phyloP scores from a whole-genome alignment of 345 rosid genomes.

The Angophora floribunda region DNA sequence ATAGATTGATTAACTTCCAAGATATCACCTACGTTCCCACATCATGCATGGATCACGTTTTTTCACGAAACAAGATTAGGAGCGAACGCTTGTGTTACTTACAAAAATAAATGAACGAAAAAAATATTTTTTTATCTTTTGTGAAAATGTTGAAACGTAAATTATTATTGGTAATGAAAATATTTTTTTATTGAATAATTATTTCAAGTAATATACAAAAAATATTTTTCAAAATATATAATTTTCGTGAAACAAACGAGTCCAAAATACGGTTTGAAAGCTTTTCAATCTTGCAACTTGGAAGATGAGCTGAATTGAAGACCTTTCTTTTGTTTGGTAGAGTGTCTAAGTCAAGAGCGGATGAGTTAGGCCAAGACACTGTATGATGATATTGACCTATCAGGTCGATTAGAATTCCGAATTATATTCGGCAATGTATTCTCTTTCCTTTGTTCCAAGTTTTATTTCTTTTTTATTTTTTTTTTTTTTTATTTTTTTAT shows the following conservation, averaged over 20 bases:
- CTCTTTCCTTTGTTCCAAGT: not conserved
- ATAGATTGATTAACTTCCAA: not conserved
- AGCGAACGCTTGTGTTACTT: not conserved
- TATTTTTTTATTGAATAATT: not conserved
- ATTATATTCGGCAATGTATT: not conserved
- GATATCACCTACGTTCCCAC: not conserved
- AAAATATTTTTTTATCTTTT: too few species aligned
- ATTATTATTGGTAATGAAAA: not conserved
- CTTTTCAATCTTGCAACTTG: not conserved
- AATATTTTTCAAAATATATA: rapidly evolving
- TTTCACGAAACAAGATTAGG: too few species aligned
- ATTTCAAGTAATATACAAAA: rapidly evolving
- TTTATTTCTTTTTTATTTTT: not conserved
- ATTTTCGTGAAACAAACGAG: not conserved
- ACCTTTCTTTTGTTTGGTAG: not conserved
- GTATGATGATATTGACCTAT: not conserved
- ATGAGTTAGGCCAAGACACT: not conserved
- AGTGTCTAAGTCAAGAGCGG: not conserved
- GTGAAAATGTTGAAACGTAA: not conserved
- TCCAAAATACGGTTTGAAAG: not conserved
- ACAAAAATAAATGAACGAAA: not conserved
- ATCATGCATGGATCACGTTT: too few species aligned
- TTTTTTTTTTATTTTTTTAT: not conserved
- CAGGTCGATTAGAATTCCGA: not conserved
- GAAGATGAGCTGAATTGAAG: not conserved